Conservation (phyloP, 352 stramenopile species). For the Globisporangium abappressorium region DNA sequence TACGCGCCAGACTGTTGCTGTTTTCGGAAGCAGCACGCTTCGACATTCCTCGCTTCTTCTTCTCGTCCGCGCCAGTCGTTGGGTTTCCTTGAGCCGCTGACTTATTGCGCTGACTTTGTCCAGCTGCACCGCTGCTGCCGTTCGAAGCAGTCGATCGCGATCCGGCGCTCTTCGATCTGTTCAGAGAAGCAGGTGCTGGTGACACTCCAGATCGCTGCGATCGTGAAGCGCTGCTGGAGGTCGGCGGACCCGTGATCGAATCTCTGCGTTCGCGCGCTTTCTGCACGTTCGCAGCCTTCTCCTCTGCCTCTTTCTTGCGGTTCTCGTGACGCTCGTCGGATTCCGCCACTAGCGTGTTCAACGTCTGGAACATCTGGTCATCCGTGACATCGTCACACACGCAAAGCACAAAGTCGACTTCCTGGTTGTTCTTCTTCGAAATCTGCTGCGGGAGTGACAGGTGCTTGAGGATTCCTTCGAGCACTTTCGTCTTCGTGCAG, state of each 20-base stretch:
- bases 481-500: slow-evolving; percentile 73
- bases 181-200: neutral
- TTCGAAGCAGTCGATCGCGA: slow-evolving; percentile 8
- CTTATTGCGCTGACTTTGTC: slow-evolving; percentile 6
- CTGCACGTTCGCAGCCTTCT: slow-evolving; percentile 23
- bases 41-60: slow-evolving; percentile 2
- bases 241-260: slow-evolving; percentile 18
- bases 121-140: neutral
- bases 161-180: slow-evolving; percentile 15
- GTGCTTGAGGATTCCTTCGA: slow-evolving; percentile 74
- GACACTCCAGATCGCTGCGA: slow-evolving; percentile 9
- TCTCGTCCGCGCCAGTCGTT: neutral
- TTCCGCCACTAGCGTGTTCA: slow-evolving; percentile 72
- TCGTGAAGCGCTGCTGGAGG: neutral
- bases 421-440: slow-evolving; percentile 52
- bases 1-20: slow-evolving; percentile 6
- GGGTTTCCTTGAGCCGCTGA: neutral
- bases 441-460: slow-evolving; percentile 68
- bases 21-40: slow-evolving; percentile 8
- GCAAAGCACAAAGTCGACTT: slow-evolving; percentile 87
- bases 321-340: slow-evolving; percentile 72
- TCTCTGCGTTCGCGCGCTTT: slow-evolving; percentile 30
- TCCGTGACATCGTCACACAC: slow-evolving; percentile 88
- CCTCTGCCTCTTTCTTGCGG: slow-evolving; percentile 33
- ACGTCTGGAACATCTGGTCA: slow-evolving; percentile 89